Evolutionary conservation across 129 eudicot species (phyloP), one percentile per base, ranked within the genome.

Genomic region (Sambucus nigra): DNA sequence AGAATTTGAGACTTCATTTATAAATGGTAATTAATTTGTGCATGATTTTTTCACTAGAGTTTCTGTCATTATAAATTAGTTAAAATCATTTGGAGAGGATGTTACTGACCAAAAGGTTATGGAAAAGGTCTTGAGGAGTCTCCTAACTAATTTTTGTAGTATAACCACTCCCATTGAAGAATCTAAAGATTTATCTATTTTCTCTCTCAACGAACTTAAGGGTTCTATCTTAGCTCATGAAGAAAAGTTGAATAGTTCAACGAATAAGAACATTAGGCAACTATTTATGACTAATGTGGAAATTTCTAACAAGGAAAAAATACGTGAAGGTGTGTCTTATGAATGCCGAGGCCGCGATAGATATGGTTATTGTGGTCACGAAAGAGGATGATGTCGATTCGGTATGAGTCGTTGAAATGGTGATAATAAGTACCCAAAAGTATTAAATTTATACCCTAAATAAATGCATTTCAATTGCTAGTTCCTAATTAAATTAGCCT

Each of bases 101-200:
- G 8, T 58, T 6, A 4, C 19, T 3, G 23, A 58, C 25, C 33
- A 58, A 23, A 58, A 25, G 2, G 22, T 58, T 41, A 52, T 58
- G 5, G 51, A 18, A 1, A 58, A 42, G 22, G 7, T 40, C 14
- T 41, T 58, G 51, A 22, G 64, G 24, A 58, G 64, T 12, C 20
- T 58, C 0, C 7, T 52, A 23, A 9, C 51, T 0, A 42, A 42
- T 5, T 58, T 58, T 40, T 20, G 42, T 25, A 51, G 44, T 25
- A 53, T 59, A 3, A 53, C 44, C n/a, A 39, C 52, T 10, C 38
- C 53, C 28, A 59, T 59, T 33, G 64, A 60, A 17, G 65, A 60
- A 14, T 60, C 66, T 0, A 60, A 60, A 12, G 55, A 60, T 17
- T 21, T 60, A 1, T 5, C 45, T 5, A 27, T 0, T 1, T 60